These are phyloP conservation scores for Leptosphaerulina australis DNA, from an alignment of 2,329 filamentous ascomycete species.

Conservation along the genomic window DNA sequence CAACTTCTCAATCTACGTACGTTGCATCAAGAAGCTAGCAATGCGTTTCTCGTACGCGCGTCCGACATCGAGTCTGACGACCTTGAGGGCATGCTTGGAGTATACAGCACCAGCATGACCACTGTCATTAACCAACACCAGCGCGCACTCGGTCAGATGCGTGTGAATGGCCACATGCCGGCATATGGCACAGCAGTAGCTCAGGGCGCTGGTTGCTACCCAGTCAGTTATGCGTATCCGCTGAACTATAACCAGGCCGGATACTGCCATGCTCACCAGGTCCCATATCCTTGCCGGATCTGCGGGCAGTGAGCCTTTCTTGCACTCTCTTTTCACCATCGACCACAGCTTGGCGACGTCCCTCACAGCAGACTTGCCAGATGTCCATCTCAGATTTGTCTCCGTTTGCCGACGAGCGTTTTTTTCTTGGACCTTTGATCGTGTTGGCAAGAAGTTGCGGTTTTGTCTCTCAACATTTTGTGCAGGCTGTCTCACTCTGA, in stretches of 20 bases:
- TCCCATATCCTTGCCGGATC: conserved; percentile 20
- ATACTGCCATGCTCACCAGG: conserved; percentile 21
- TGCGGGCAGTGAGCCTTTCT: conserved; percentile 23
- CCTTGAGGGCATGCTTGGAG: conserved; percentile 27
- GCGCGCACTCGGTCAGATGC: conserved; percentile 16
- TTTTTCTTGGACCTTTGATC: too few relatives aligned
- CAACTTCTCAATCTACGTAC: conserved; percentile 27
- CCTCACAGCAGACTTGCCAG: too few relatives aligned
- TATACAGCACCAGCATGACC: conserved; percentile 17
- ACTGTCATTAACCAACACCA: conserved; percentile 27
- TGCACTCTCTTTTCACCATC: too few relatives aligned
- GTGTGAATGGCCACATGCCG: background rate
- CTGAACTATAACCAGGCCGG: conserved; percentile 11
- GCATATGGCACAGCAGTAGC: background rate
- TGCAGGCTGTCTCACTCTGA: too few relatives aligned
- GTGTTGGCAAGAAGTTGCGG: too few relatives aligned
- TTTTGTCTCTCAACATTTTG: too few relatives aligned
- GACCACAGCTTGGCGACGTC: too few relatives aligned
- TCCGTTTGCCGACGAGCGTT: too few relatives aligned
- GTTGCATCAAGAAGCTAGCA: conserved; percentile 26
- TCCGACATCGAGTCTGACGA: conserved; percentile 26
- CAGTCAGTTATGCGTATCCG: conserved; percentile 13
- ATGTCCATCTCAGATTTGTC: too few relatives aligned
- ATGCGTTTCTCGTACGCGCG: conserved; percentile 24
- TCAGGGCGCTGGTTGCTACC: background rate